Percentiles rank a stretch among this genome's conserved stretches.
These are phyloP conservation scores for Sarcomyxa edulis DNA, from an alignment of 768 basidiomycete genomes.

Conservation along the genomic window DNA sequence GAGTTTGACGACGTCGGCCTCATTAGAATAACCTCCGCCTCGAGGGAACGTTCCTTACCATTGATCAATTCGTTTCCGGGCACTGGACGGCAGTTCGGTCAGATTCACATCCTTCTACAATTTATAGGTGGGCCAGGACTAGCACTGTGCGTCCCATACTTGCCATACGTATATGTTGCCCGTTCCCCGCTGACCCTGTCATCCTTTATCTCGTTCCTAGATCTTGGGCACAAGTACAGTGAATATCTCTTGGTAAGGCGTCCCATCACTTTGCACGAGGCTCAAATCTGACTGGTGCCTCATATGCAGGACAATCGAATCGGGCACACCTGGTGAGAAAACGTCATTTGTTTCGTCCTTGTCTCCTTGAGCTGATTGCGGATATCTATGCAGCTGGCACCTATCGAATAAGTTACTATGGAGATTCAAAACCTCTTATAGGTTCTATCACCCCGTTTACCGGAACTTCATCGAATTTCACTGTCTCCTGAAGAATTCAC, in stretches of 20 bases:
- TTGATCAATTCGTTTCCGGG: slow-evolving; percentile 46
- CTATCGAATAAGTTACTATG: slow-evolving; percentile 68
- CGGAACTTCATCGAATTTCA: slow-evolving; percentile 59
- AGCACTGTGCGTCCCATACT: slow-evolving; percentile 46
- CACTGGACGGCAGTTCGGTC: slow-evolving; percentile 57
- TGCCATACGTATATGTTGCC: neutral
- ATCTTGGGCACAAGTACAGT: slow-evolving; percentile 59
- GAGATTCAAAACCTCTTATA: slow-evolving; percentile 67
- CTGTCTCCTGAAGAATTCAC: slow-evolving; percentile 33
- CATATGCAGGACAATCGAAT: slow-evolving; percentile 54
- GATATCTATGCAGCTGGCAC: slow-evolving; percentile 46
- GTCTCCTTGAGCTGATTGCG: neutral
- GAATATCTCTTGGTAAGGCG: slow-evolving; percentile 58
- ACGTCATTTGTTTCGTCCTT: slow-evolving; percentile 4
- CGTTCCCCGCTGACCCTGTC: slow-evolving; percentile 3
- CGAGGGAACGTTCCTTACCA: slow-evolving; percentile 66
- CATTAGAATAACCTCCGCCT: slow-evolving; percentile 75
- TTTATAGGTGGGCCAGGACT: slow-evolving; percentile 58
- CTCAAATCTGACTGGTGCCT: slow-evolving; percentile 9
- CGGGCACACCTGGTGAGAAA: slow-evolving; percentile 50
- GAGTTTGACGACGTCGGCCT: slow-evolving; percentile 1
- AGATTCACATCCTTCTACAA: slow-evolving; percentile 78
- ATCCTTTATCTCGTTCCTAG: slow-evolving; percentile 21
- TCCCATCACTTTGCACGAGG: slow-evolving; percentile 1
- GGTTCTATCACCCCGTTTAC: slow-evolving; percentile 61